Conservation (phyloP, 352 stramenopile genomes). For the Phytophthora palmivora region DNA sequence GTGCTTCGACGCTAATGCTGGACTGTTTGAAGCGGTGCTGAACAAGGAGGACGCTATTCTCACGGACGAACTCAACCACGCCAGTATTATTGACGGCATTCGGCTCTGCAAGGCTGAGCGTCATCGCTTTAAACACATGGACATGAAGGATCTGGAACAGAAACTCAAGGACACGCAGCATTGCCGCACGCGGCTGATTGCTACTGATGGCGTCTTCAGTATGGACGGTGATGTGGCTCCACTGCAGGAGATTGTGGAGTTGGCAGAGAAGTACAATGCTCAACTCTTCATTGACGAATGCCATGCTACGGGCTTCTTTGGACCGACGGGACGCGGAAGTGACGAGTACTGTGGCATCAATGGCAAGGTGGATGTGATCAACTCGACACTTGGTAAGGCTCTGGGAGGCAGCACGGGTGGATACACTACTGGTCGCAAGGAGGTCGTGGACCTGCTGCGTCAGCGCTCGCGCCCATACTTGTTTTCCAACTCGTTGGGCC, state of each 20-base stretch:
- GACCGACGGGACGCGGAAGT: slow-evolving; percentile 90
- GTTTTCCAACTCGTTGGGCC: slow-evolving; percentile 94
- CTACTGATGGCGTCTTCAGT: slow-evolving; percentile 95
- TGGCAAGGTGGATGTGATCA: slow-evolving; percentile 94
- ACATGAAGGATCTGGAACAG: slow-evolving; percentile 91
- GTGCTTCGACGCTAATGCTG: slow-evolving; percentile 95
- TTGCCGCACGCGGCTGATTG: slow-evolving; percentile 91
- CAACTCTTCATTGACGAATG: slow-evolving; percentile 95
- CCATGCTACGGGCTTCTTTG: slow-evolving; percentile 95
- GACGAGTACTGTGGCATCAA: slow-evolving; percentile 92
- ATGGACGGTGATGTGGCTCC: slow-evolving; percentile 96
- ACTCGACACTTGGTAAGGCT: slow-evolving; percentile 95
- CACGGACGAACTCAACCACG: slow-evolving; percentile 94
- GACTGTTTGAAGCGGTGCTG: slow-evolving; percentile 92
- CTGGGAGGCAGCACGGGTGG: slow-evolving; percentile 93
- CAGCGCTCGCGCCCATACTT: slow-evolving; percentile 93
- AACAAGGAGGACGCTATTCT: slow-evolving; percentile 93
- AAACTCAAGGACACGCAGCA: slow-evolving; percentile 92
- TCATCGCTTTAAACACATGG: slow-evolving; percentile 94
- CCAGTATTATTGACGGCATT: slow-evolving; percentile 95
- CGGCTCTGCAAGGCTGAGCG: slow-evolving; percentile 94
- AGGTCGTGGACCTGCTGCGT: slow-evolving; percentile 92
- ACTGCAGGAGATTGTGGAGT: slow-evolving; percentile 89
- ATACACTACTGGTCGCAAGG: slow-evolving; percentile 92
- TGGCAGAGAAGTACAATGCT: slow-evolving; percentile 93